Evolutionary conservation across 331 rosid species (phyloP).

Genomic region (Rhamnella rubrinervis): DNA sequence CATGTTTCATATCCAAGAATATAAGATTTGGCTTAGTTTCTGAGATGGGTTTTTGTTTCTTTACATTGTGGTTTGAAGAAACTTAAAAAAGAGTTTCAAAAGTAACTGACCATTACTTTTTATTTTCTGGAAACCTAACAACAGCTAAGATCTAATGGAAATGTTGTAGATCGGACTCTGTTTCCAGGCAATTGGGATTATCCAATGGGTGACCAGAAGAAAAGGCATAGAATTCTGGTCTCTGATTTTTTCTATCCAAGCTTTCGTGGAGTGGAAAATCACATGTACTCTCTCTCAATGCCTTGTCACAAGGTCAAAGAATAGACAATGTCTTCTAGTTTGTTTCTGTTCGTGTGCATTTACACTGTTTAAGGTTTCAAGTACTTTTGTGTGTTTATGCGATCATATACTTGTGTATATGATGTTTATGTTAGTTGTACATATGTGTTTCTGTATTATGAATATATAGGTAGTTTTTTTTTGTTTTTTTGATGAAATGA

Average conservation of each 20-base stretch:
- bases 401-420: no score
- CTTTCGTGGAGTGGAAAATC: slow-evolving; percentile 90
- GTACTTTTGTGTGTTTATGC: not conserved
- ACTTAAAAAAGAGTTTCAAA: no score
- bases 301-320: slow-evolving; percentile 82
- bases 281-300: slow-evolving; percentile 90
- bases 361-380: not conserved
- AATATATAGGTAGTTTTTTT: no score
- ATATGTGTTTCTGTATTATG: no score
- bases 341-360: slow-evolving; percentile 1
- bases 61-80: no score
- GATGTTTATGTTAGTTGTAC: not conserved
- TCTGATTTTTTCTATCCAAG: slow-evolving; percentile 95
- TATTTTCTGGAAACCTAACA: not conserved
- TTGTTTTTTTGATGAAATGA: no score
- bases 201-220: slow-evolving; percentile 46
- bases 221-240: slow-evolving; percentile 70
- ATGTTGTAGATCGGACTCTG: not conserved
- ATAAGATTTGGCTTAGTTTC: no score
- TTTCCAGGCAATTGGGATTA: slow-evolving; percentile 27
- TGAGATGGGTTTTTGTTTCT: no score
- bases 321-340: slow-evolving; percentile 2
- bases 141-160: not conserved
- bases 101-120: not conserved
- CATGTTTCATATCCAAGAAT: no score